Conservation (phyloP, 257 asterid genomes). For the Hygrophila difformis region DNA sequence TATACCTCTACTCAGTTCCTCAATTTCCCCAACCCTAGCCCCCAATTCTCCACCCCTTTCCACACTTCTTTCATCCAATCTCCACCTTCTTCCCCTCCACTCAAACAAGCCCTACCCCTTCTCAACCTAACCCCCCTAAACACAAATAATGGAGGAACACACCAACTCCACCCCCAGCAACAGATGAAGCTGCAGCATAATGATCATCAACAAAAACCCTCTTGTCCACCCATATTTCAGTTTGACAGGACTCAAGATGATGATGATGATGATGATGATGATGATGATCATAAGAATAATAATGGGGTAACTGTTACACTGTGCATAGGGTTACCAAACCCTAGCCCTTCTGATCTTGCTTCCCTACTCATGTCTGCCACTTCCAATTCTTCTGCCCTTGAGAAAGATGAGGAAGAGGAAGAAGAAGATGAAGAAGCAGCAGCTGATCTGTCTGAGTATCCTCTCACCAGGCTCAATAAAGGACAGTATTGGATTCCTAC, state of each 20-base stretch:
- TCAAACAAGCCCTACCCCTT: slow-evolving; percentile 56
- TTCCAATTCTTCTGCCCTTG: too few species aligned
- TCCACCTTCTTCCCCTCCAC: slow-evolving; percentile 53
- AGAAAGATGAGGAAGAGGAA: too few species aligned
- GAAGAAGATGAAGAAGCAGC: slow-evolving; percentile 19
- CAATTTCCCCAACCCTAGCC: slow-evolving; percentile 14
- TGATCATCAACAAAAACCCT: too few species aligned
- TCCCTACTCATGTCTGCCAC: slow-evolving; percentile 25
- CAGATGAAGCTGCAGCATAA: too few species aligned
- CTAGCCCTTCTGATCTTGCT: slow-evolving; percentile 79
- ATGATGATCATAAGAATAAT: too few species aligned
- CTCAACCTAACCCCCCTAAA: slow-evolving; percentile 38
- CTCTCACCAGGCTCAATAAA: slow-evolving; percentile 41
- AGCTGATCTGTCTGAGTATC: slow-evolving; percentile 25
- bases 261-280: too few species aligned
- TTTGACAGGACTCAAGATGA: too few species aligned
- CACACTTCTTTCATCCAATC: slow-evolving; percentile 5
- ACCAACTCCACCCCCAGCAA: too few species aligned
- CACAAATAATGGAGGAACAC: slow-evolving; percentile 17
- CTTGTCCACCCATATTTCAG: too few species aligned
- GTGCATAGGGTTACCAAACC: slow-evolving; percentile 87
- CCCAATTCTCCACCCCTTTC: not conserved
- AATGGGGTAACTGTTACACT: slow-evolving; percentile 63
- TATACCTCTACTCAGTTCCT: not conserved
- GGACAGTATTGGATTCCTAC: slow-evolving; percentile 89